phyloP scores from a whole-genome alignment of 176 grass and related monocot species.

The Eleusine indica region DNA sequence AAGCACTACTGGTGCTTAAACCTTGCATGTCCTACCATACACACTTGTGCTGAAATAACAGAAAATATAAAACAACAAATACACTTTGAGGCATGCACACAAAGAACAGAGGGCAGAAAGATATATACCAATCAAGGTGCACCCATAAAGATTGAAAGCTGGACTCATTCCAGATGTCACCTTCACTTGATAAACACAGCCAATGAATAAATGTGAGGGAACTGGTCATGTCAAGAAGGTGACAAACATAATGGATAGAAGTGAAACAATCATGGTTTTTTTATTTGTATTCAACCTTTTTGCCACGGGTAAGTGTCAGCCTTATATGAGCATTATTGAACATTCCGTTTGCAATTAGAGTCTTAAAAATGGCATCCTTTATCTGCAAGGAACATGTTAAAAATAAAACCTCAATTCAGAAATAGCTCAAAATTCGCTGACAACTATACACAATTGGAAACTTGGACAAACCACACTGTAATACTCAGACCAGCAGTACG shows the following conservation, averaged over 20 bases:
- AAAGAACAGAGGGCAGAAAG: slow-evolving; percentile 5
- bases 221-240: neutral
- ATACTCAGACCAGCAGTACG: slow-evolving; percentile 20
- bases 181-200: slow-evolving; percentile 49
- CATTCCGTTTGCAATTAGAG: slow-evolving; percentile 92
- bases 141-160: slow-evolving; percentile 95
- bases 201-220: slow-evolving; percentile 33
- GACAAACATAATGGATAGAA: slow-evolving; percentile 38
- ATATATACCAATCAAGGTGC: slow-evolving; percentile 82
- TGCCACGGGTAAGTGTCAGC: slow-evolving; percentile 88
- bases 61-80: slow-evolving; percentile 20
- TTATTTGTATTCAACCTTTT: slow-evolving; percentile 71
- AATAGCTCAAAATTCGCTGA: neutral
- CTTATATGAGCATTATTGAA: slow-evolving; percentile 95
- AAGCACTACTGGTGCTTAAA: slow-evolving; percentile 21
- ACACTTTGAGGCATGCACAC: neutral
- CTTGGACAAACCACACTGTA: slow-evolving; percentile 13
- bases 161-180: slow-evolving; percentile 99
- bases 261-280: slow-evolving; percentile 29
- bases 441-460: slow-evolving; percentile 9
- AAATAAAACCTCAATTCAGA: slow-evolving; percentile 7
- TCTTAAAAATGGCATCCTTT: slow-evolving; percentile 92
- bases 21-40: neutral
- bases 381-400: slow-evolving; percentile 59
- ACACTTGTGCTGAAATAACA: neutral